phyloP scores from a whole-genome alignment of 176 grass and related monocot genomes.

The Paspalum notatum region DNA sequence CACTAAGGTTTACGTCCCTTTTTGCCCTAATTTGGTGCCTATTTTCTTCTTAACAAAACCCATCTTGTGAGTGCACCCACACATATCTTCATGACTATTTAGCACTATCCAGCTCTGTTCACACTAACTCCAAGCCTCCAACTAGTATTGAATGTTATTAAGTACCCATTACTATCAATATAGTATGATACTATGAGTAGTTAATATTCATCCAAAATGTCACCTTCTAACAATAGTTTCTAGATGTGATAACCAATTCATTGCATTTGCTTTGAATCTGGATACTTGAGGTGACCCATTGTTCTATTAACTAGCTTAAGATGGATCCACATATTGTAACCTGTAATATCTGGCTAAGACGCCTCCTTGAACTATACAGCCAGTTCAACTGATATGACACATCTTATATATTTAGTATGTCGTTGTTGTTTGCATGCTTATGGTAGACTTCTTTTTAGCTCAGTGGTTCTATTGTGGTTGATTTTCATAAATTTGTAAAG shows the following conservation, averaged over 20 bases:
- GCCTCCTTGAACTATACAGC: neutral
- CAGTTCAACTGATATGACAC: slow-evolving; percentile 4
- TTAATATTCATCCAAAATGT: no score
- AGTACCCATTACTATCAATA: no score
- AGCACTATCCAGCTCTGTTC: neutral
- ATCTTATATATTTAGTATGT: slow-evolving; percentile 1
- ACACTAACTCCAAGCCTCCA: no score
- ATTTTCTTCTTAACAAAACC: neutral
- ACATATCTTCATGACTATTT: neutral
- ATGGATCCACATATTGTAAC: neutral
- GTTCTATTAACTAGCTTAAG: slow-evolving; percentile 12
- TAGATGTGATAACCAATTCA: neutral
- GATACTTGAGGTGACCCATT: neutral
- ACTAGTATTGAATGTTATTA: no score
- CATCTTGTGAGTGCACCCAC: neutral
- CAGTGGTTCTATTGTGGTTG: slow-evolving; percentile 20
- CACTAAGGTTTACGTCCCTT: neutral
- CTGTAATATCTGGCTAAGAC: neutral
- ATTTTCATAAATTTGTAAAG: slow-evolving; percentile 13
- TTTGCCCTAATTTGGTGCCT: neutral
- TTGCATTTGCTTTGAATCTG: neutral
- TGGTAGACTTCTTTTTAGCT: slow-evolving; percentile 4
- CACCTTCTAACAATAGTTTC: neutral
- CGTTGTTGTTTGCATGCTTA: slow-evolving; percentile 19
- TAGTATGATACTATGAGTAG: no score